Percentiles rank a stretch among this genome's conserved stretches.
Conservation (phyloP, 1,139 yeast genomes). For the Komagataea norvegica region DNA sequence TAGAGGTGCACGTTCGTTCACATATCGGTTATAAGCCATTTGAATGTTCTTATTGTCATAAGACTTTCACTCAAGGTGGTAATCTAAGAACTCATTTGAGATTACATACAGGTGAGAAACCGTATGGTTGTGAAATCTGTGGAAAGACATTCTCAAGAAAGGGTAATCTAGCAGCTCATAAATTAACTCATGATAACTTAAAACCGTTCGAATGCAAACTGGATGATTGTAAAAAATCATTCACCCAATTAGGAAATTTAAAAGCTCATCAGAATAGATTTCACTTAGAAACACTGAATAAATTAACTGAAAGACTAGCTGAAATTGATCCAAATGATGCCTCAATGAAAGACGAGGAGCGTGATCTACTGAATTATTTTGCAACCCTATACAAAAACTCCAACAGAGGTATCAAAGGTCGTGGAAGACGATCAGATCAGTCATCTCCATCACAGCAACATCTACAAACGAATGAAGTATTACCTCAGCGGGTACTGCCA, state of each 20-base stretch:
- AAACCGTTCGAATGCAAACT: conserved; percentile 78
- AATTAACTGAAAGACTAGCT: conserved; percentile 58
- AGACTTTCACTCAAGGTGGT: conserved; percentile 88
- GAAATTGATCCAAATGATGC: conserved; percentile 42
- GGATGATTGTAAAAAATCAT: conserved; percentile 78
- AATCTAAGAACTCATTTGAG: conserved; percentile 84
- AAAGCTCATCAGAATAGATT: conserved; percentile 92
- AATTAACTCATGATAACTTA: conserved; percentile 70
- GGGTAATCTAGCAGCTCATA: conserved; percentile 86
- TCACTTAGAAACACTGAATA: conserved; percentile 66
- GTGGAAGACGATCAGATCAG: conserved; percentile 54
- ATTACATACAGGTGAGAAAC: conserved; percentile 89
- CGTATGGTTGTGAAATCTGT: conserved; percentile 73
- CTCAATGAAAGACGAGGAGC: conserved; percentile 57
- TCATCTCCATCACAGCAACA: neutral
- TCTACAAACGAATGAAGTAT: too few species aligned
- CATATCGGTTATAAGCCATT: conserved; percentile 79
- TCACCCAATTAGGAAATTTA: conserved; percentile 88
- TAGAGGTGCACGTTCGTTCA: conserved; percentile 73
- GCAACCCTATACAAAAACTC: conserved; percentile 79
- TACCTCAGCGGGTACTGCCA: neutral
- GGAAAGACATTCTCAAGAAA: conserved; percentile 75
- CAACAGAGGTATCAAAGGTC: conserved; percentile 85
- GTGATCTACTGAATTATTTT: conserved; percentile 68
- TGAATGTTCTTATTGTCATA: conserved; percentile 73